Base-by-base conservation (phyloP, 352 stramenopile species). In the Pythium aristosporum region DNA sequence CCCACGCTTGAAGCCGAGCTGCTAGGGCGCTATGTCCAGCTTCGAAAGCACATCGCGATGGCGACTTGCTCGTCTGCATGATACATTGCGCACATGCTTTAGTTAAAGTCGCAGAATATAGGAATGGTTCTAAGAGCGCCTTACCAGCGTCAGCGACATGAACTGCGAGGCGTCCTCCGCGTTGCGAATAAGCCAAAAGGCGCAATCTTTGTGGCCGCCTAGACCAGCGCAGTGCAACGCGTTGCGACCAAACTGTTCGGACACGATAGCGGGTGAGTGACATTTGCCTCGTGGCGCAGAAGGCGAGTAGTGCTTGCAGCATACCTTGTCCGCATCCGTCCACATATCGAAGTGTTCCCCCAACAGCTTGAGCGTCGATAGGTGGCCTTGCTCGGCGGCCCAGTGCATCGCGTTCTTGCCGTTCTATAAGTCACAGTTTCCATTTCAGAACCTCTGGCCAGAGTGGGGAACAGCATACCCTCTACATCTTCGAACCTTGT, bases 351-450 rank as follows among this genome's bases (percentile, higher is more conserved):
- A 93, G 32, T 92, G 72, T 37, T 95, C 86, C 30, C 79, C 82
- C 20, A 95, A 62, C 11, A 95, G 69, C 67, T 92, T 92, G n/a
- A 95, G 61, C 10, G 84, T 87, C 32, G 76, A 85, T 46, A 95
- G 68, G 54, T 95, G 86, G 0, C 86, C 82, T 28, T 82, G 82
- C 54, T 92, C 84, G 1, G 86, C 84, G 16, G 86, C 86, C 83
- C 85, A 95, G 51, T 95, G 86, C 80, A 95, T 87, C 16, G 86
- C 86, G 47, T 95, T 95, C 58, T 95, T 95, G 52, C 86, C 86
- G 54, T 95, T 93, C 86, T 94, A 52, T 39, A 16, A 20, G 1
- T 20, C 25, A 52, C 18, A 18, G 46, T 28, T 3, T 8, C 34
- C 32, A 48, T 13, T 7, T 18, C 9, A 34, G 41, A n/a, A 25